Percentiles rank a stretch among this genome's conserved stretches.
phyloP scores from a whole-genome alignment of 768 basidiomycete species.

The Austroboletus festivus region DNA sequence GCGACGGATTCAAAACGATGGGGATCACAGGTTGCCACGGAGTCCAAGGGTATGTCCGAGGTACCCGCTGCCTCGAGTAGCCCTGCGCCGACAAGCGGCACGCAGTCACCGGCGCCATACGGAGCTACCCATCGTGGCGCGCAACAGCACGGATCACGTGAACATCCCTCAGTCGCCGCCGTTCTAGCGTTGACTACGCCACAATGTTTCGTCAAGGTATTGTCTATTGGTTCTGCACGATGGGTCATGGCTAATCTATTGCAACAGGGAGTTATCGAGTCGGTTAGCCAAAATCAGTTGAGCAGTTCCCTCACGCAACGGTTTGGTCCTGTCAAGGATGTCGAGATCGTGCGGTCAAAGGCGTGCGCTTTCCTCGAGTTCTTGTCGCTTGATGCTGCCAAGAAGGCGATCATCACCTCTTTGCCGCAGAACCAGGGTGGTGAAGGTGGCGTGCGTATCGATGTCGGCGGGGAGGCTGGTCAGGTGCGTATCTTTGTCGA shows the following conservation, averaged over 20 bases:
- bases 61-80: conserved; percentile 41
- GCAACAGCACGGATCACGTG: conserved; percentile 38
- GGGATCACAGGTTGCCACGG: conserved; percentile 78
- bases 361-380: conserved; percentile 97
- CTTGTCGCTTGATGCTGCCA: conserved; percentile 69
- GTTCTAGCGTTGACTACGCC: conserved; percentile 64
- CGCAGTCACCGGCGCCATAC: conserved; percentile 32
- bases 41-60: conserved; percentile 74
- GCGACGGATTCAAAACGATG: conserved; percentile 80
- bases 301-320: conserved; percentile 47
- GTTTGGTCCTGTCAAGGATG: conserved; percentile 81
- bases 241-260: background rate
- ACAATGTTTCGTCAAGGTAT: conserved; percentile 92
- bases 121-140: conserved; percentile 32
- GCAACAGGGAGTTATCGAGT: conserved; percentile 69
- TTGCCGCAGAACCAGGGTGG: conserved; percentile 70
- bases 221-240: background rate
- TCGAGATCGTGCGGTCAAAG: conserved; percentile 84
- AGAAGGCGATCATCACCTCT: conserved; percentile 76
- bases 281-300: conserved; percentile 52
- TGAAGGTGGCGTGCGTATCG: conserved; percentile 84
- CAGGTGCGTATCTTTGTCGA: conserved; percentile 70
- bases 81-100: conserved; percentile 42
- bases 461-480: conserved; percentile 53
- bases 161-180: conserved; percentile 47